Base-by-base conservation (phyloP, 1,284 basidiomycete species). In the Ganoderma meredithae region DNA sequence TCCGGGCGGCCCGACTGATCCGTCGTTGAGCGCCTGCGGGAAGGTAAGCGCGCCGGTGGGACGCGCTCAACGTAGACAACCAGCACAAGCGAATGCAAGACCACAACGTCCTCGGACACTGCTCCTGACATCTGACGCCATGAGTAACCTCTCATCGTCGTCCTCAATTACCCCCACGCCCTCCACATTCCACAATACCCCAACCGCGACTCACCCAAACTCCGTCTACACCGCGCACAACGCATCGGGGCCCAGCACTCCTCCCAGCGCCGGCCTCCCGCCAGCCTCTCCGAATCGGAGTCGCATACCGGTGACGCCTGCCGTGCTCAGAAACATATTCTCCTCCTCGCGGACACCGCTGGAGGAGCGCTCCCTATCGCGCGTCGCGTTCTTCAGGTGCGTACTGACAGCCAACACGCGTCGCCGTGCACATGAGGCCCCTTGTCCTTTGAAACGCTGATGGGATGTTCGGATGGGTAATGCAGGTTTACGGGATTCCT, bases 311-410 rank as follows among this genome's bases (percentile, higher is more conserved):
- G 91, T 94, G 31, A 94, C 93, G 0, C 93, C 93, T 13, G 90
- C 91, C 3, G 89, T 92, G 1, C 79, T 95, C 66, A 85, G 93
- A 47, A 90, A 90, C 62, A 95, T 95, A 71, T 95, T 95, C 76
- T 88, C 93, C 33, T 94, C 92, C 12, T 94, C 93, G 33, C 85
- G 93, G 13, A 90, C 91, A 0, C 87, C 90, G 2, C 81, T 89
- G 64, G 93, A 95, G 77, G 93, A 95, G 78, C 87, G 93, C 43
- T 89, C 91, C 0, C 88, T 95, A 62, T 95, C 93, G 47, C 86
- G 92, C 17, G 84, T 93, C 59, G 93, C 93, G 56, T 95, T 95
- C 83, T 95, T 95, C 79, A 86, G 93, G 93, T 91, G 77, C 68
- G 76, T 66, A 3, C 36, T 52, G 58, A 53, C 62, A 31, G 12